Evolutionary conservation across 2,329 filamentous ascomycete genomes (phyloP).

Genomic region (Tolypocladium ophioglossoides): DNA sequence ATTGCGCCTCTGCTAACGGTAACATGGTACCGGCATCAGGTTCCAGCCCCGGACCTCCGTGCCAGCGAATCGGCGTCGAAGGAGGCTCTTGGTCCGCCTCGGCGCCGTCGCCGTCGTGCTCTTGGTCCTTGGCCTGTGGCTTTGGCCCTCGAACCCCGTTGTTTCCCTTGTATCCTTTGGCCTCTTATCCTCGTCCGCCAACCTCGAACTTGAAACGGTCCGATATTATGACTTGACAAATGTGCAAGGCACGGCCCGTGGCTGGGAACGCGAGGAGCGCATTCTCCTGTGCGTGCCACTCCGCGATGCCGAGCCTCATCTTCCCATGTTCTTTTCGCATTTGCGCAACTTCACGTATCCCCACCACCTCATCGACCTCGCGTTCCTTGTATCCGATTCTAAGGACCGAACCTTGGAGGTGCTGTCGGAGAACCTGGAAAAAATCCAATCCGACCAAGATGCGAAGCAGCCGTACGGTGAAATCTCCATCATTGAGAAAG

Average conservation of each 20-base stretch:
- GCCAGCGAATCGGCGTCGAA: constrained; percentile 59
- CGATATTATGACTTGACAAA: constrained; percentile 94
- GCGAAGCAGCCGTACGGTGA: constrained; percentile 81
- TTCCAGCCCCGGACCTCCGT: constrained; percentile 78
- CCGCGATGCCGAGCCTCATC: constrained; percentile 81
- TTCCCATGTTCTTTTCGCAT: constrained; percentile 98
- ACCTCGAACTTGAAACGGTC: constrained; percentile 82
- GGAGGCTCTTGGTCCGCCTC: constrained; percentile 61
- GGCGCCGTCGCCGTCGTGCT: constrained; percentile 47
- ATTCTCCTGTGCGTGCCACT: constrained; percentile 92
- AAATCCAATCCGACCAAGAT: constrained; percentile 70
- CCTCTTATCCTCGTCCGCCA: constrained; percentile 54
- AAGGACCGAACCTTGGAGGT: constrained; percentile 80
- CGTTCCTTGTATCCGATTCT: constrained; percentile 94
- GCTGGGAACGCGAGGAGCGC: constrained; percentile 93
- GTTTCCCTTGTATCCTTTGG: constrained; percentile 58
- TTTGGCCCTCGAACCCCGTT: constrained; percentile 56
- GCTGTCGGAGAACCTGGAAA: constrained; percentile 63
- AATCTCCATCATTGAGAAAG: constrained; percentile 96
- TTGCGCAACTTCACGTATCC: constrained; percentile 94
- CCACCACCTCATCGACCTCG: constrained; percentile 89
- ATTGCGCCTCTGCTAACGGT: background rate
- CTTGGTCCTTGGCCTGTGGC: constrained; percentile 60
- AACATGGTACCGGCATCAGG: constrained; percentile 9
- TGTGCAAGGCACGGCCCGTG: constrained; percentile 80